Evolutionary conservation across 169 alveolate species (phyloP), one percentile per base, ranked within the genome.

Genomic region (Plasmodium vinckei): DNA sequence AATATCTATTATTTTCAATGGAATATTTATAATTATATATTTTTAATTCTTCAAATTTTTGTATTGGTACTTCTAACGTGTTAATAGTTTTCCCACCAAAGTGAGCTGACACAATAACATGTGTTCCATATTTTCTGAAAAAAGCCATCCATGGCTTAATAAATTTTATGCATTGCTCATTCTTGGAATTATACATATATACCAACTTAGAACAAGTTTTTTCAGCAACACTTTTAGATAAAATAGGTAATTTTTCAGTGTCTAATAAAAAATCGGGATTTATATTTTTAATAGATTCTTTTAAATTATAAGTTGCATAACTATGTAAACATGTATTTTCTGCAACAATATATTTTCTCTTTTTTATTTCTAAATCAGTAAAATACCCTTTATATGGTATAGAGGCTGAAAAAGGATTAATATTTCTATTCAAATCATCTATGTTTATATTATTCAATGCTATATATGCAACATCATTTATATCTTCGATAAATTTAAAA

Each of bases 101-200:
- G 21, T 77, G 88, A 6, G 88, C 88, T 25, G 88, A 61, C 42
- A 77, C 5, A 39, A 77, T 47, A 15, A 93, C 57, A 73, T 93
- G 96, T 10, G 96, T 93, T 47, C 96, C 96, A 75, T 88, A 93
- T 17, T 84, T 64, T 79, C 71, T 73, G 87, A 93, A 93, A 87
- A 93, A 92, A 49, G 88, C 68, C 2, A 93, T 82, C 96, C 96
- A 93, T 15, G 49, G 61, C 39, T 88, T 84, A 44, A 92, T 61
- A 23, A 25, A 44, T 61, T 53, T 54, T 71, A 70, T 19, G n/a
- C 96, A 93, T 19, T 44, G 21, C 13, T 27, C 70, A 56, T 64
- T 77, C 27, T 10, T 47, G 4, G 21, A 12, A 72, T 63, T 33
- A 64, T 17, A 23, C 1, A 49, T 51, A 68, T 63, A 63, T 23